Evolutionary conservation across 805 yeast species (phyloP), one percentile per base, ranked within the genome.

Genomic region (Nakazawaea wyomingensis): DNA sequence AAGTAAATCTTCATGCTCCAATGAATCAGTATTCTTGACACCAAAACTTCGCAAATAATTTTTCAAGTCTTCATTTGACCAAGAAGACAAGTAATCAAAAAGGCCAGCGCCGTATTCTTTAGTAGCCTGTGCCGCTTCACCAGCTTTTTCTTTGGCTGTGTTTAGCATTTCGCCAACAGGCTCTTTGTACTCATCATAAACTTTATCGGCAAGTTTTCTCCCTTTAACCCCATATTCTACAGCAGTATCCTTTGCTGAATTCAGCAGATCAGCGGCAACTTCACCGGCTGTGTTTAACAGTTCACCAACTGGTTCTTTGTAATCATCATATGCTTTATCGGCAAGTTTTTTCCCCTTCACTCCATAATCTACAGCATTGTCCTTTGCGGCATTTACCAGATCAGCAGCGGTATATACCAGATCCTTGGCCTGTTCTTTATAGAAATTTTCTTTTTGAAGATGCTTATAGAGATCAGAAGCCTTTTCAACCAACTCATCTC

Each of bases 1-100:
- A 16, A 65, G 43, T 47, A 74, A 55, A 19, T 71, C 68, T 8
- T 64, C 62, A 39, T 61, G 59, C 17, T 47, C 49, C 31, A 55
- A 49, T 34, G 48, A 46, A 31, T 56, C 55, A 4, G 59, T 47
- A 24, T 59, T 44, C 13, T 61, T 56, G 32, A 61, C 52, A n/a
- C 78, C 78, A 53, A 66, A 72, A 3, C 67, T 59, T 14, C 58
- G 54, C 44, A 74, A 52, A 49, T 72, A 74, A 13, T 61, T 48
- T 35, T 49, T 59, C 44, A 74, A 54, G 43, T 74, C 79, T 19
- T 64, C 64, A 14, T 59, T 60, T 2, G 73, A 60, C 72, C 74
- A 72, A 8, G 64, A 53, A 21, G 65, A 57, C 42, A 71, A 61
- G 41, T 50, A 48, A 28, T 45, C 43, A 19, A 30, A 17, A 24